Conservation (phyloP, 2,329 filamentous ascomycete genomes). For the Biscogniauxia sp. region DNA sequence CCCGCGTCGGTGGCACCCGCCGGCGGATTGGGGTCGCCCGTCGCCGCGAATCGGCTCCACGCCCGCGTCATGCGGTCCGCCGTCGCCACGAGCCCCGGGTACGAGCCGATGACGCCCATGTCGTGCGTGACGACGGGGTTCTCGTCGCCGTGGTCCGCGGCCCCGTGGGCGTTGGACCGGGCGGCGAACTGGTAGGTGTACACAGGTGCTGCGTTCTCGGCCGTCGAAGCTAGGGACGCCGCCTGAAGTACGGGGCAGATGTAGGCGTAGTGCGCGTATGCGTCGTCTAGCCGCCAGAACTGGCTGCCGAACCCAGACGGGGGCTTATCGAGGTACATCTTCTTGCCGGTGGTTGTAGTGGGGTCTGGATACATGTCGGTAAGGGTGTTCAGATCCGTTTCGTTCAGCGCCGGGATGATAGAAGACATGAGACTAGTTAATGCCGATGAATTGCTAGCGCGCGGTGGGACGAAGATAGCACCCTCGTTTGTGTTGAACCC, state of each 20-base stretch:
- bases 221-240: conserved; percentile 42
- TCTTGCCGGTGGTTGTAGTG: conserved; percentile 33
- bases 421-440: conserved; percentile 60
- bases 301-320: conserved; percentile 46
- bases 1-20: conserved; percentile 10
- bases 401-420: conserved; percentile 57
- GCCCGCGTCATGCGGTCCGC: conserved; percentile 43
- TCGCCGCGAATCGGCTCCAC: conserved; percentile 39
- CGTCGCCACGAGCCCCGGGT: conserved; percentile 38
- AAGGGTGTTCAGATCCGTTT: conserved; percentile 52
- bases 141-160: conserved; percentile 50
- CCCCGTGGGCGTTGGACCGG: conserved; percentile 34
- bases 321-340: conserved; percentile 39
- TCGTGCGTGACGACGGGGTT: conserved; percentile 43
- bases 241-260: conserved; percentile 63
- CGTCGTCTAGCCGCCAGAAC: conserved; percentile 57
- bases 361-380: conserved; percentile 64
- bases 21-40: conserved; percentile 27
- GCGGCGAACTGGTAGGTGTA: conserved; percentile 62
- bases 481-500: conserved; percentile 73
- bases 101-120: conserved; percentile 31
- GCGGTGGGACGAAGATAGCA: conserved; percentile 57
- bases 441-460: conserved; percentile 44
- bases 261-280: conserved; percentile 64
- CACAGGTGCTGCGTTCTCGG: conserved; percentile 28